Percentiles rank a stretch among this genome's conserved stretches.
Conservation (phyloP, 2,329 filamentous ascomycete species). For the Fusarium sp. region DNA sequence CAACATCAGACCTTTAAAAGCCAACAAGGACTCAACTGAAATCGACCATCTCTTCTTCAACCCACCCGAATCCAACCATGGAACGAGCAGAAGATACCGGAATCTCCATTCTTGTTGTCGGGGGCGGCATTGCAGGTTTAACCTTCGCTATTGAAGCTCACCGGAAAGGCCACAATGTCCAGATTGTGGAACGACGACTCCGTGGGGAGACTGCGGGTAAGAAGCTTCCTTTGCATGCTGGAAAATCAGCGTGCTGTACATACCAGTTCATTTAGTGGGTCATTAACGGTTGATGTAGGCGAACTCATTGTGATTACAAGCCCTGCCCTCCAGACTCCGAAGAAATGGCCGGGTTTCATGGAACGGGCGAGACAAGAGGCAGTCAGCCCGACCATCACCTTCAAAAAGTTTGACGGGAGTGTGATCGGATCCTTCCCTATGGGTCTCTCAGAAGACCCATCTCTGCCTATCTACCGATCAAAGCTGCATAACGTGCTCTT, state of each 20-base stretch:
- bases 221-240: no score
- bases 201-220: not conserved
- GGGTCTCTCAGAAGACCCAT: not conserved
- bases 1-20: not conserved
- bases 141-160: conserved; percentile 23
- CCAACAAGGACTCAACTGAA: not conserved
- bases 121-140: conserved; percentile 1
- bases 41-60: not conserved
- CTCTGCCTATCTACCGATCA: not conserved
- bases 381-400: not conserved
- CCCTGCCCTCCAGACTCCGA: not conserved
- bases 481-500: not conserved
- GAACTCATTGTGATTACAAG: not conserved
- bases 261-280: not conserved
- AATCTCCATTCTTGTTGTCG: not conserved
- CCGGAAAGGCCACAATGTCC: conserved; percentile 12
- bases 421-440: not conserved
- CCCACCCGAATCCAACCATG: not conserved
- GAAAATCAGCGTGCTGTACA: not conserved
- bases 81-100: not conserved
- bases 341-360: not conserved
- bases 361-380: not conserved
- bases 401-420: not conserved
- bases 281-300: not conserved
- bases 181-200: not conserved